phyloP scores from a whole-genome alignment of 352 stramenopile species.

The Phytopythium kandeliae region DNA sequence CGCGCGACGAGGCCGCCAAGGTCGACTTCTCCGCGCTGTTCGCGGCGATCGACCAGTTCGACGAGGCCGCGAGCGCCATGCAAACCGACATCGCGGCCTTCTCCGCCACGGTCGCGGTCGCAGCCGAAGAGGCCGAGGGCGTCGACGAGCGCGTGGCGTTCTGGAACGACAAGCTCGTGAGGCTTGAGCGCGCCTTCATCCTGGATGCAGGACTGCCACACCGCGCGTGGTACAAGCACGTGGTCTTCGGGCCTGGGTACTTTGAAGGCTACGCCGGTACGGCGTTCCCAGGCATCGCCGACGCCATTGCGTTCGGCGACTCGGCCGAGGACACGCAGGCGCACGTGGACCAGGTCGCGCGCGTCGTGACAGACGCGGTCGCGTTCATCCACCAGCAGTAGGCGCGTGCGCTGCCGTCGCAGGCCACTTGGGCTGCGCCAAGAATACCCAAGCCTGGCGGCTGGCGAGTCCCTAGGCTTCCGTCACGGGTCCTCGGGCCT shows the following conservation, averaged over 20 bases:
- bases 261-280: conserved; percentile 36
- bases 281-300: conserved; percentile 38
- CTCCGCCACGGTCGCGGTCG: too few species aligned
- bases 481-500: too few species aligned
- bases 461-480: too few species aligned
- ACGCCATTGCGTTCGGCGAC: conserved; percentile 36
- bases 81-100: conserved; percentile 15
- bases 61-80: conserved; percentile 19
- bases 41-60: conserved; percentile 35
- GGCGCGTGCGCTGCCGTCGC: too few species aligned
- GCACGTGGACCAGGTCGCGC: conserved; percentile 40
- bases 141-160: background rate
- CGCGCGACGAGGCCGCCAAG: conserved; percentile 1
- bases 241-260: conserved; percentile 37
- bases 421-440: too few species aligned
- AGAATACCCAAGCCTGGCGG: too few species aligned
- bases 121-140: background rate
- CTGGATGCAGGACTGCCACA: conserved; percentile 25
- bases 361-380: conserved; percentile 24
- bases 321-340: conserved; percentile 21
- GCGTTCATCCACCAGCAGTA: conserved; percentile 23
- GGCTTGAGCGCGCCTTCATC: conserved; percentile 25
- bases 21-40: conserved; percentile 37
- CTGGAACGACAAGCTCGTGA: conserved; percentile 32
- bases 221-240: conserved; percentile 36